These are phyloP conservation scores for Nicotiana benthamiana DNA, from an alignment of 257 asterid species.

Conservation along the genomic window DNA sequence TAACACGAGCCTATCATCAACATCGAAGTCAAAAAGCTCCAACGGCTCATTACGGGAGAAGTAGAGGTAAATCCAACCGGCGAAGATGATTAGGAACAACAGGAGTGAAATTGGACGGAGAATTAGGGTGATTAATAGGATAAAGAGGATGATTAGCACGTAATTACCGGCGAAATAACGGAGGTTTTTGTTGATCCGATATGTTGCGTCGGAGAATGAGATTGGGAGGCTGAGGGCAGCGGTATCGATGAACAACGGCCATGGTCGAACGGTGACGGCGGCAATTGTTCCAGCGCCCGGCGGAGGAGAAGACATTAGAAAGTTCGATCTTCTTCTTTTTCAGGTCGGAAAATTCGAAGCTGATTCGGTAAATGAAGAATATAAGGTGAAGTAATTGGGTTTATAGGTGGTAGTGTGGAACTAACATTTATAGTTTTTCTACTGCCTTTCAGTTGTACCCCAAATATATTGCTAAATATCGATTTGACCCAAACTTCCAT, in stretches of 20 bases:
- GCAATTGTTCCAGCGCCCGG: conserved; percentile 19
- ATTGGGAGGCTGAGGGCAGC: conserved; percentile 64
- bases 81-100: conserved; percentile 47
- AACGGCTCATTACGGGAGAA: conserved; percentile 44
- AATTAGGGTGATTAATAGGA: conserved; percentile 59
- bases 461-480: neutral
- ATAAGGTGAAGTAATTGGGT: neutral
- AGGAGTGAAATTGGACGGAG: conserved; percentile 58
- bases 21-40: conserved; percentile 36
- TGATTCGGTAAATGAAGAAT: neutral
- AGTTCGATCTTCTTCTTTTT: too few species aligned
- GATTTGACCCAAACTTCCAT: neutral
- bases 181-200: conserved; percentile 66
- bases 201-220: conserved; percentile 71
- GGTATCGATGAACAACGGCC: conserved; percentile 49
- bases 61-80: conserved; percentile 37
- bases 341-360: neutral
- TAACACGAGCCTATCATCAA: conserved; percentile 44
- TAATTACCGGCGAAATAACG: conserved; percentile 69
- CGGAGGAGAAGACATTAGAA: conserved; percentile 33
- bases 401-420: neutral
- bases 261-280: conserved; percentile 51
- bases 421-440: neutral
- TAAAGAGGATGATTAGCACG: conserved; percentile 31
- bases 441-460: neutral